A percentile compares a stretch with the other conserved stretches of the same genome.
These are phyloP conservation scores for Stramenopiles sp. DNA, from an alignment of 352 stramenopile genomes.

Conservation along the genomic window DNA sequence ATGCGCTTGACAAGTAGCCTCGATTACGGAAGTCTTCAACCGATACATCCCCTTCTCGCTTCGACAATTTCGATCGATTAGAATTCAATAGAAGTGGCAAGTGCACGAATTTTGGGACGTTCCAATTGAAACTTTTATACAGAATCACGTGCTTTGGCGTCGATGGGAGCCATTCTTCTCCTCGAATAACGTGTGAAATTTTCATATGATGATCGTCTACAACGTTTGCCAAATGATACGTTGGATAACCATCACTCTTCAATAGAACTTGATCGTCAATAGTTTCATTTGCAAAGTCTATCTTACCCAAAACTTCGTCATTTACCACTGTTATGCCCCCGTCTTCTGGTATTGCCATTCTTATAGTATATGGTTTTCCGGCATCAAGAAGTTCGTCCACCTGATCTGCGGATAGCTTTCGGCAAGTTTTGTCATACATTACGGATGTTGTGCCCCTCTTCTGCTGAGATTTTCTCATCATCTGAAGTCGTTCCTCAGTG, in stretches of 20 bases:
- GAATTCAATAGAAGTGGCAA: conserved; percentile 83
- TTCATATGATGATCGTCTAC: conserved; percentile 90
- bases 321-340: conserved; percentile 74
- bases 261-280: conserved; percentile 75
- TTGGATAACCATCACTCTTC: conserved; percentile 74
- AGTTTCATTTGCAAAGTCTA: conserved; percentile 58
- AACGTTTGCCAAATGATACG: conserved; percentile 73
- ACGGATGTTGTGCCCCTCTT: conserved; percentile 63
- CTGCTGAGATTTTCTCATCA: conserved; percentile 60
- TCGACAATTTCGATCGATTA: conserved; percentile 92
- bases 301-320: conserved; percentile 77
- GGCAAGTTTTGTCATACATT: conserved; percentile 92
- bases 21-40: conserved; percentile 88
- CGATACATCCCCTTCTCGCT: conserved; percentile 86
- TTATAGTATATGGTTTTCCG: conserved; percentile 68
- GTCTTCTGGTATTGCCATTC: conserved; percentile 61
- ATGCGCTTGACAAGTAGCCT: conserved; percentile 75
- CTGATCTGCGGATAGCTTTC: conserved; percentile 63
- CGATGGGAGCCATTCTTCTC: conserved; percentile 75
- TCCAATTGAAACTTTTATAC: conserved; percentile 60
- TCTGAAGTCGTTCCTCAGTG: conserved; percentile 74
- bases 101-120: conserved; percentile 45
- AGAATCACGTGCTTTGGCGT: conserved; percentile 67
- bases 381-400: conserved; percentile 58
- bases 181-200: conserved; percentile 90